phyloP scores from a whole-genome alignment of 768 basidiomycete genomes.

The Russula sp. region DNA sequence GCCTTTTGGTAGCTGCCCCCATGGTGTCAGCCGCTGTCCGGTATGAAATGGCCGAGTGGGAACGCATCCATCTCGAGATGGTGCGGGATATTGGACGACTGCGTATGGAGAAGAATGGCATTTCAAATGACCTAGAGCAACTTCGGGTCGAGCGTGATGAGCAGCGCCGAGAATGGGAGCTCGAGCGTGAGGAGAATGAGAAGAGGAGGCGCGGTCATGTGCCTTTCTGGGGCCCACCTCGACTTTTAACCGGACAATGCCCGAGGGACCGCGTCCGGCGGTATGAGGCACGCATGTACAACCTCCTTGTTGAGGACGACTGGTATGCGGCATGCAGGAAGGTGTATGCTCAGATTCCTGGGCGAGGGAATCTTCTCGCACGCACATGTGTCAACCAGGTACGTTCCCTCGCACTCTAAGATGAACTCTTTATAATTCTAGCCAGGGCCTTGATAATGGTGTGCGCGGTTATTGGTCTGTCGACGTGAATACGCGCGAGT shows the following conservation, averaged over 20 bases:
- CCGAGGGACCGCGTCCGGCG: constrained; percentile 9
- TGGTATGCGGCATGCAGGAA: constrained; percentile 23
- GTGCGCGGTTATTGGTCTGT: constrained; percentile 9
- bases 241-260: constrained; percentile 4
- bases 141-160: constrained; percentile 12
- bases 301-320: constrained; percentile 23
- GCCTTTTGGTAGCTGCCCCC: neutral
- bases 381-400: constrained; percentile 1
- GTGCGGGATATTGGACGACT: neutral
- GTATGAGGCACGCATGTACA: constrained; percentile 21
- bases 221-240: constrained; percentile 16
- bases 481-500: constrained; percentile 13
- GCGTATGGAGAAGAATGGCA: neutral
- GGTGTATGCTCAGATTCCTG: neutral
- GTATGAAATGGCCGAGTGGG: neutral
- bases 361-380: neutral
- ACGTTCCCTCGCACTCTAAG: neutral
- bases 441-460: constrained; percentile 14
- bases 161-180: constrained; percentile 12
- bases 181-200: constrained; percentile 18
- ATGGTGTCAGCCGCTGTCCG: neutral
- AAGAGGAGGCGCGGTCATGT: constrained; percentile 11
- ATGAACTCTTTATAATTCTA: neutral
- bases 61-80: neutral
- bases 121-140: constrained; percentile 3